A percentile compares a stretch with the other conserved stretches of the same genome.
These are phyloP conservation scores for Cyclotella choctawhatcheeana DNA, from an alignment of 108 stramenopile species.

Conservation along the genomic window DNA sequence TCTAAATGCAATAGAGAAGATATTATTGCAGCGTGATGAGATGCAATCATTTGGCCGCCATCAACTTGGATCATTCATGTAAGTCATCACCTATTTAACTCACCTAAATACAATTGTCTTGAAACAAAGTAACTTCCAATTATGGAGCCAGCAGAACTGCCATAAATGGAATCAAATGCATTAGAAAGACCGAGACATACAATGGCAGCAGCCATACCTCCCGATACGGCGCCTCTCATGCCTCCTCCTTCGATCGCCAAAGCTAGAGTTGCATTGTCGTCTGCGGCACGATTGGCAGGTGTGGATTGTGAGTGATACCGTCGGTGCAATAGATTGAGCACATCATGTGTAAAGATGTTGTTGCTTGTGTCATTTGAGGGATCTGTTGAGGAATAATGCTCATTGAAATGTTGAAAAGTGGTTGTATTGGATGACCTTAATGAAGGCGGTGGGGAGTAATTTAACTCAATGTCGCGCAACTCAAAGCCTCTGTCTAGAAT, in stretches of 20 bases:
- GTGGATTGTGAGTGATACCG: slow-evolving; percentile 59
- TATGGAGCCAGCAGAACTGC: slow-evolving; percentile 77
- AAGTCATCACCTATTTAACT: no score
- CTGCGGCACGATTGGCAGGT: slow-evolving; percentile 56
- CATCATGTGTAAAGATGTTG: slow-evolving; percentile 56
- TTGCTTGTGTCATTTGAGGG: not conserved
- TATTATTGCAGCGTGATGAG: no score
- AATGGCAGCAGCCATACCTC: slow-evolving; percentile 86
- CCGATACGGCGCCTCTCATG: slow-evolving; percentile 78
- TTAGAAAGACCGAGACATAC: slow-evolving; percentile 76
- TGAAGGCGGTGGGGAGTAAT: slow-evolving; percentile 35
- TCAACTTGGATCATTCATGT: no score
- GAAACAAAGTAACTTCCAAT: slow-evolving; percentile 81
- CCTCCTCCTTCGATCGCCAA: slow-evolving; percentile 87
- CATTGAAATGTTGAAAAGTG: not conserved
- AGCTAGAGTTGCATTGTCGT: slow-evolving; percentile 70
- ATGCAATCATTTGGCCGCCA: no score
- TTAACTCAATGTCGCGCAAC: slow-evolving; percentile 48
- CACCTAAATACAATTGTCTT: slow-evolving; percentile 80
- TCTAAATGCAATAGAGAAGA: no score
- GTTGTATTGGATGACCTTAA: slow-evolving; percentile 19
- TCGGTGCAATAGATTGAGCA: slow-evolving; percentile 63
- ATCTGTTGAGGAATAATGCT: not conserved
- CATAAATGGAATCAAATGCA: slow-evolving; percentile 77
- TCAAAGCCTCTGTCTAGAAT: slow-evolving; percentile 54